Evolutionary conservation across 1,284 basidiomycete genomes (phyloP), one percentile per base, ranked within the genome.

Genomic region (Sphagnurus paluster): DNA sequence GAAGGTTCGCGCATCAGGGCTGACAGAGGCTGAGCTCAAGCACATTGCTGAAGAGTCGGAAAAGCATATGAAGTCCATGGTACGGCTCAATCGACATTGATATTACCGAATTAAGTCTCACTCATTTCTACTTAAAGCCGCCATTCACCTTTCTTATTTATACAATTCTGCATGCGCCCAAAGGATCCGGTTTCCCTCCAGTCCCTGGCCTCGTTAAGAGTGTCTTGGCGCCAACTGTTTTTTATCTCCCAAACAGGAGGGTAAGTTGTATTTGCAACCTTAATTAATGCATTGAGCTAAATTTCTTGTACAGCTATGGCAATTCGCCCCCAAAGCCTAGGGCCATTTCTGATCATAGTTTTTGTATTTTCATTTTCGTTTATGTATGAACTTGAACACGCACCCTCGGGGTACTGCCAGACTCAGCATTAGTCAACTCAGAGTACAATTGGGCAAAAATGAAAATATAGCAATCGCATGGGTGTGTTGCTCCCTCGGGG

Each of bases 31-130:
- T 5, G 52, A 56, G 42, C 44, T 54, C 6, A 45, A 50, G 24
- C 40, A 52, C 25, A 52, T 54, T 13, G 46, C 49, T 1, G 42
- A 17, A 17, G 46, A 52, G 21, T 51, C 53, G 4, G 52, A 54
- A 30, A 52, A 41, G 33, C 49, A 54, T 32, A 56, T 56, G 53
- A 54, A 52, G 38, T 46, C 49, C 5, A 54, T 56, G 53, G 54
- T 54, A 14, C 39, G 37, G 14, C 24, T 26, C 20, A 17, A 11
- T 20, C 16, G 13, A 16, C 24, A n/a, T n/a, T n/a, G n/a, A n/a
- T n/a, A n/a, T n/a, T n/a, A n/a, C n/a, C n/a, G n/a, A n/a, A n/a
- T n/a, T n/a, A n/a, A n/a, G n/a, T n/a, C n/a, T n/a, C n/a, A n/a
- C n/a, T n/a, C n/a, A n/a, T n/a, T n/a, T 13, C 7, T 24, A n/a